Conservation (phyloP, 2,329 filamentous ascomycete genomes). For the Cladosporium sp. region DNA sequence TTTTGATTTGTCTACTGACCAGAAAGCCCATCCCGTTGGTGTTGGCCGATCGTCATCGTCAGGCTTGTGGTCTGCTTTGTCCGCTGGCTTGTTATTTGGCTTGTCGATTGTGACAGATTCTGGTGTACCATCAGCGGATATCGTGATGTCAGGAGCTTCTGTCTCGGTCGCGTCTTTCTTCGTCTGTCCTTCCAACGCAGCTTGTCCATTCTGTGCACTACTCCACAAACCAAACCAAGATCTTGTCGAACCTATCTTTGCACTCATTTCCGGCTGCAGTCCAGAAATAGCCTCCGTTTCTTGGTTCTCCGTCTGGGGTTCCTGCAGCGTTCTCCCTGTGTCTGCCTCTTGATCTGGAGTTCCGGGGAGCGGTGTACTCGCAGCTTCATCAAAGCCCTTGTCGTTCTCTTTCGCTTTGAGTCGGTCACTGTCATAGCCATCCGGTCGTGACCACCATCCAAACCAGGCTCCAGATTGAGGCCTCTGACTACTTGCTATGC, state of each 20-base stretch:
- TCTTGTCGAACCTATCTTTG: constrained; percentile 16
- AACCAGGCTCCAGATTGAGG: constrained; percentile 36
- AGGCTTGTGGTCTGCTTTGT: constrained; percentile 5
- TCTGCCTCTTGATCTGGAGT: constrained; percentile 21
- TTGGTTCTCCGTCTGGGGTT: not conserved
- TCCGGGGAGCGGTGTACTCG: constrained; percentile 38
- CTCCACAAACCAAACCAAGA: constrained; percentile 51
- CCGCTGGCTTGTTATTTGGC: not conserved
- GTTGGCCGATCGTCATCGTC: constrained; percentile 29
- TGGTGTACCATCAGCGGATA: constrained; percentile 15
- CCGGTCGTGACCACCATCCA: constrained; percentile 47
- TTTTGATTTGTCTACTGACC: constrained; percentile 58
- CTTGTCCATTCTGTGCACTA: constrained; percentile 40
- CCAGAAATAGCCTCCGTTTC: not conserved
- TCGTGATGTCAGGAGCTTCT: constrained; percentile 14
- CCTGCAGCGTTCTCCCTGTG: not conserved
- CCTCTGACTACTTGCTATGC: constrained; percentile 17
- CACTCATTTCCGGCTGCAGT: constrained; percentile 22
- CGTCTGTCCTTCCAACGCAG: constrained; percentile 21
- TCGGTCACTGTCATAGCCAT: constrained; percentile 37
- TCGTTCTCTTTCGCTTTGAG: constrained; percentile 34
- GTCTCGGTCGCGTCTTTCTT: constrained; percentile 17
- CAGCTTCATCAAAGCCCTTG: constrained; percentile 32
- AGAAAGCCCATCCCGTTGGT: constrained; percentile 73
- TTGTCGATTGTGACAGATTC: constrained; percentile 2